Evolutionary conservation across 768 basidiomycete genomes (phyloP).

Genomic region (Xerocomus brunneocitrinus): DNA sequence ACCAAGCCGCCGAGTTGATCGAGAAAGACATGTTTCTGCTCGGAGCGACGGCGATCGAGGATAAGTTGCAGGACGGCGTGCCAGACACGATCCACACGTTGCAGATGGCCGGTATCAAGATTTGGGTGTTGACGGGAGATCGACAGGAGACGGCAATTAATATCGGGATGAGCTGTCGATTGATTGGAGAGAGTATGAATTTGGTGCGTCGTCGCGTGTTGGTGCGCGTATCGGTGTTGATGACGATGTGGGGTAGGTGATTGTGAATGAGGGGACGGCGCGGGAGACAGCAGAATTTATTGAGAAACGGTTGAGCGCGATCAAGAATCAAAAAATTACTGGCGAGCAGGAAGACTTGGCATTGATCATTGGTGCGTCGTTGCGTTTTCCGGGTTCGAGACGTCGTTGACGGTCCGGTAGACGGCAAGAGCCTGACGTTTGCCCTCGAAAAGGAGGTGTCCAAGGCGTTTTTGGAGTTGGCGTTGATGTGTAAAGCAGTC

Average conservation of each 20-base stretch:
- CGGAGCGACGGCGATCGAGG: conserved; percentile 97
- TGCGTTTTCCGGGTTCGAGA: not conserved
- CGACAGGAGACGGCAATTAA: conserved; percentile 99
- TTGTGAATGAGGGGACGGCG: conserved; percentile 86
- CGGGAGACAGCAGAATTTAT: conserved; percentile 83
- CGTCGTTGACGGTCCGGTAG: conserved; percentile 35
- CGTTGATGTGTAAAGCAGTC: conserved; percentile 97
- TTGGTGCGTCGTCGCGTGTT: conserved; percentile 45
- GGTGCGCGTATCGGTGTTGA: not conserved
- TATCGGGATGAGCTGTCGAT: conserved; percentile 93
- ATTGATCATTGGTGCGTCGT: conserved; percentile 73
- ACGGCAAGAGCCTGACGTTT: conserved; percentile 91
- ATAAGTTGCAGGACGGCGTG: conserved; percentile 97
- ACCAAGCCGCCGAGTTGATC: conserved; percentile 91
- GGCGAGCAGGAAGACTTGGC: conserved; percentile 96
- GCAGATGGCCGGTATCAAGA: conserved; percentile 98
- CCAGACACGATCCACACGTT: conserved; percentile 97
- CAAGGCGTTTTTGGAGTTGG: conserved; percentile 87
- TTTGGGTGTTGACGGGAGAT: conserved; percentile 98
- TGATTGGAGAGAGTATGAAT: conserved; percentile 99
- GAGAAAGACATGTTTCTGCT: conserved; percentile 91
- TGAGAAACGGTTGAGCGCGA: conserved; percentile 82
- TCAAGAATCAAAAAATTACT: conserved; percentile 86
- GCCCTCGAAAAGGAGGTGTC: conserved; percentile 92
- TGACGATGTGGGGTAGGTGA: conserved; percentile 51